These are phyloP conservation scores for Trametes villosa DNA, from an alignment of 768 basidiomycete genomes.

Conservation along the genomic window DNA sequence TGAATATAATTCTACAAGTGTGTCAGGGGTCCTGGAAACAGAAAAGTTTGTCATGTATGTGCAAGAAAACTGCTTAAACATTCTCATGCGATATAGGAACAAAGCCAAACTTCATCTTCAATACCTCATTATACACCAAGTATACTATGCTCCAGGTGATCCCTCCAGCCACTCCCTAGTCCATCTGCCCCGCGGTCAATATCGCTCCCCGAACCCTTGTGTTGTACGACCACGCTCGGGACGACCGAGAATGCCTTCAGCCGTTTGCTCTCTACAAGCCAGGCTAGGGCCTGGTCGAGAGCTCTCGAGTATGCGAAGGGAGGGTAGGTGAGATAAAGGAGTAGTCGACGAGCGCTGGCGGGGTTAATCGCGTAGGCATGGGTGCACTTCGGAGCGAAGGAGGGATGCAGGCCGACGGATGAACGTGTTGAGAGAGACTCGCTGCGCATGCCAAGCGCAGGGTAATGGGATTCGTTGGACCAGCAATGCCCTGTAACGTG, in stretches of 20 bases:
- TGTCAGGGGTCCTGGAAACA: too few relatives aligned
- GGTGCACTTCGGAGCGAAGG: slow-evolving; percentile 67
- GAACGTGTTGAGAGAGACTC: too few relatives aligned
- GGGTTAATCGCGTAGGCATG: slow-evolving; percentile 72
- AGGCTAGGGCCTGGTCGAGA: slow-evolving; percentile 72
- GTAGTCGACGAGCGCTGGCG: slow-evolving; percentile 61
- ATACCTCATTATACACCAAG: slow-evolving; percentile 31
- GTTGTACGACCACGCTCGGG: slow-evolving; percentile 69
- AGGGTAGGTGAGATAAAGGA: slow-evolving; percentile 60
- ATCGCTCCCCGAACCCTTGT: slow-evolving; percentile 62
- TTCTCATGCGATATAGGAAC: too few relatives aligned
- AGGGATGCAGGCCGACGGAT: slow-evolving; percentile 56
- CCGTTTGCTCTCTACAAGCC: slow-evolving; percentile 61
- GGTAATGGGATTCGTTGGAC: slow-evolving; percentile 65
- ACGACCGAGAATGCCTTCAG: slow-evolving; percentile 67
- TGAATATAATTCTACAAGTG: too few relatives aligned
- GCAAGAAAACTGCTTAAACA: too few relatives aligned
- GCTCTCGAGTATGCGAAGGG: slow-evolving; percentile 80
- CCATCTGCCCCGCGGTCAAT: slow-evolving; percentile 46
- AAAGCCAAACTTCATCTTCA: too few relatives aligned
- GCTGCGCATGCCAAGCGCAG: slow-evolving; percentile 40
- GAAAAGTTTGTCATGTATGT: too few relatives aligned
- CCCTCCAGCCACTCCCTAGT: slow-evolving; percentile 61
- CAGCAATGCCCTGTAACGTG: slow-evolving; percentile 69
- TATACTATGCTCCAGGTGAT: slow-evolving; percentile 51